These are phyloP conservation scores for Hypoxylon sp. DNA, from an alignment of 2,329 filamentous ascomycete genomes.

Conservation along the genomic window DNA sequence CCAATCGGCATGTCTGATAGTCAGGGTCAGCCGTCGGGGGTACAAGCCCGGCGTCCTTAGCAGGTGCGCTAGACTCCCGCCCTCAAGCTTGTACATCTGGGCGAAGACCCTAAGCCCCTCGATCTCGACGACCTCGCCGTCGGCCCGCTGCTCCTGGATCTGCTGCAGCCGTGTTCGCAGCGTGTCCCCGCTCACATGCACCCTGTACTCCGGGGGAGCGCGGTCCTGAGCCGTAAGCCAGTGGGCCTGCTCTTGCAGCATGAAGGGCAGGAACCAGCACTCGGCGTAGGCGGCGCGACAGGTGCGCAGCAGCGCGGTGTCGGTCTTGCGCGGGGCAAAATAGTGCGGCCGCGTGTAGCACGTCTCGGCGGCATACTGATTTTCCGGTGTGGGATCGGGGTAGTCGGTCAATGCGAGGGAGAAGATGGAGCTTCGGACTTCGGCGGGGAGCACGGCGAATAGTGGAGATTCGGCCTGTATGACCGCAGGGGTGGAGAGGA, in stretches of 20 bases:
- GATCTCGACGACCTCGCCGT: slow-evolving; percentile 9
- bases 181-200: neutral
- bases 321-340: slow-evolving; percentile 20
- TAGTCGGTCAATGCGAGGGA: slow-evolving; percentile 20
- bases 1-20: slow-evolving; percentile 20
- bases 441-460: slow-evolving; percentile 18
- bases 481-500: slow-evolving; percentile 15
- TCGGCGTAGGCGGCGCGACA: slow-evolving; percentile 23
- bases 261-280: slow-evolving; percentile 25
- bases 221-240: slow-evolving; percentile 21
- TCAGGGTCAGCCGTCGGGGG: slow-evolving; percentile 20
- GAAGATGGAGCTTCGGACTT: slow-evolving; percentile 21
- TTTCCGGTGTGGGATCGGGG: slow-evolving; percentile 16
- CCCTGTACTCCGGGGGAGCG: slow-evolving; percentile 16
- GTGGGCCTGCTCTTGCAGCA: slow-evolving; percentile 21
- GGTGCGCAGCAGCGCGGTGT: slow-evolving; percentile 22
- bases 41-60: slow-evolving; percentile 7
- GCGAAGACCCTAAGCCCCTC: slow-evolving; percentile 14
- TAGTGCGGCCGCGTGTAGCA: slow-evolving; percentile 26
- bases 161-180: slow-evolving; percentile 7
- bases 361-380: slow-evolving; percentile 10
- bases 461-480: slow-evolving; percentile 19
- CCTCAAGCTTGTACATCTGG: slow-evolving; percentile 23
- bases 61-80: neutral
- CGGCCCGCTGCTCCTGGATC: slow-evolving; percentile 16